phyloP scores from a whole-genome alignment of 2,329 filamentous ascomycete genomes.

The Ceratocystis destructans region DNA sequence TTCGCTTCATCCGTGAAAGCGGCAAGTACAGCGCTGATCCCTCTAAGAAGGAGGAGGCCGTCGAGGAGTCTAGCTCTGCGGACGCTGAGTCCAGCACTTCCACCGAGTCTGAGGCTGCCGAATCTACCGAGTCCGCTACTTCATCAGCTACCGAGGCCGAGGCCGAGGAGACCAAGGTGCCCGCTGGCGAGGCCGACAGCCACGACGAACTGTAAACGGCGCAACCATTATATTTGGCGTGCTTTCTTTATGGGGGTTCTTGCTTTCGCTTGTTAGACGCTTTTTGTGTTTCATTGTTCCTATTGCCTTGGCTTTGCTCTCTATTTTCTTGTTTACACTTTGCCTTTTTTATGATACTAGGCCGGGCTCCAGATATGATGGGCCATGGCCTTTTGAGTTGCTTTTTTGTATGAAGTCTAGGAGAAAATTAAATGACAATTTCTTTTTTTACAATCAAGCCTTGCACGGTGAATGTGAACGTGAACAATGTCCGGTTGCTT shows the following conservation, averaged over 20 bases:
- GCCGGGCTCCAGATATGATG: constrained; percentile 11
- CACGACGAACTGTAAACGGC: constrained; percentile 65
- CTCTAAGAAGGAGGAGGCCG: constrained; percentile 39
- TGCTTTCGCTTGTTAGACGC: not conserved
- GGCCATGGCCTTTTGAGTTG: constrained; percentile 12
- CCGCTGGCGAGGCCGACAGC: constrained; percentile 27
- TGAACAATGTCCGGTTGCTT: not conserved
- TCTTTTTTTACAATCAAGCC: not conserved
- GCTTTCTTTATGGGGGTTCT: not conserved
- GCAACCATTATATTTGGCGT: not conserved
- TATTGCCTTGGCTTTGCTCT: constrained; percentile 1
- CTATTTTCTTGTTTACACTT: not conserved
- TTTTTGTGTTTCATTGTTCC: constrained; percentile 14
- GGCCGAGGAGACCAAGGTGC: constrained; percentile 29
- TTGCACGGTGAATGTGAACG: not conserved
- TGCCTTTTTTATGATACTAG: constrained; percentile 11
- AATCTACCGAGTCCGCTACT: constrained; percentile 27
- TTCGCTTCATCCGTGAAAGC: constrained; percentile 86
- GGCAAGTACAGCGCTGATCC: constrained; percentile 71
- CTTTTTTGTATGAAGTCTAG: constrained; percentile 17
- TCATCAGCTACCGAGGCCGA: constrained; percentile 29
- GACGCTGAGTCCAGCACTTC: constrained; percentile 31
- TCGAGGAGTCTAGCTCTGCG: constrained; percentile 32
- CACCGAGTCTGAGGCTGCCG: constrained; percentile 32
- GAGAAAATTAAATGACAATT: constrained; percentile 10